Evolutionary conservation across 305 asterid genomes (phyloP).

Genomic region (Galium porrigens): DNA sequence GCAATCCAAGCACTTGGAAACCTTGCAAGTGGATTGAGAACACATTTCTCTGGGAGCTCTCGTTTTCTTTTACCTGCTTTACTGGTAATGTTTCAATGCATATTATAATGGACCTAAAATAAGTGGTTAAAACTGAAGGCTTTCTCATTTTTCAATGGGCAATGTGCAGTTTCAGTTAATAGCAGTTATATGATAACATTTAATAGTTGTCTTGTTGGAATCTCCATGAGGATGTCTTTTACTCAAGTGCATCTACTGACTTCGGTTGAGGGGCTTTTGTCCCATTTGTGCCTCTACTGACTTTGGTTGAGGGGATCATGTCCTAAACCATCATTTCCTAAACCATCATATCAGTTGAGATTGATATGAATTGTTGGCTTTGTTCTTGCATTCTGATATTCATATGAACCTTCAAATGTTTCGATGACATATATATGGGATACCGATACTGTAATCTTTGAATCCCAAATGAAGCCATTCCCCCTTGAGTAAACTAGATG

Average conservation of each 20-base stretch:
- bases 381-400: background rate
- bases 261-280: too few relatives aligned
- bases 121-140: background rate
- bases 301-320: background rate
- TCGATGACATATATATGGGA: background rate
- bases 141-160: background rate
- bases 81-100: constrained; percentile 42
- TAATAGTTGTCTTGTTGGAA: background rate
- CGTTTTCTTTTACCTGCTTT: constrained; percentile 73
- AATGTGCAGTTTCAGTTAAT: background rate
- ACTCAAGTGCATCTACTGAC: background rate
- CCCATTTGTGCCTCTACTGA: background rate
- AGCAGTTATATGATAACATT: background rate
- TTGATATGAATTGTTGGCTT: background rate
- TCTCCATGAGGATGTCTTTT: background rate
- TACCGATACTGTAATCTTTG: background rate
- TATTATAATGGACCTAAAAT: background rate
- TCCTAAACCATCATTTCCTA: background rate
- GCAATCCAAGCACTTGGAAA: constrained; percentile 93
- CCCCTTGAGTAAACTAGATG: background rate
- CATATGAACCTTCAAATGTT: background rate
- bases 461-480: background rate
- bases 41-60: constrained; percentile 68
- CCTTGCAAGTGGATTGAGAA: constrained; percentile 88
- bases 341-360: background rate